Evolutionary conservation across 83 land plant species (phyloP).

Genomic region (Isoetes engelmannii): DNA sequence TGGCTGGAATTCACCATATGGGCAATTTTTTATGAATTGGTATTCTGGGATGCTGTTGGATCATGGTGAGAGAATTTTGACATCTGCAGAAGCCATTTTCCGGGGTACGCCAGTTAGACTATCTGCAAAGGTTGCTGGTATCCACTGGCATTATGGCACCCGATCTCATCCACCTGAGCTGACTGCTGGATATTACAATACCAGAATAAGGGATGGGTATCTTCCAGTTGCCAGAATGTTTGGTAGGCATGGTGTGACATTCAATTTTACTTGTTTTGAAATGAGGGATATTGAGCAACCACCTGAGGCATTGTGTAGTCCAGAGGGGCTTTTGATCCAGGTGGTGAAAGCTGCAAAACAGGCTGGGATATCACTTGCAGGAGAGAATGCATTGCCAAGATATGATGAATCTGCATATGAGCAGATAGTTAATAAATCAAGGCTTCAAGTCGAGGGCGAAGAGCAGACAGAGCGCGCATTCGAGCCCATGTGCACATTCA

Average conservation of each 20-base stretch:
- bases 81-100: conserved; percentile 46
- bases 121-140: conserved; percentile 54
- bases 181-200: conserved; percentile 52
- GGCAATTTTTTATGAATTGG: conserved; percentile 73
- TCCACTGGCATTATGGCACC: conserved; percentile 69
- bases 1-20: conserved; percentile 51
- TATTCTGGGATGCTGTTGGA: conserved; percentile 61
- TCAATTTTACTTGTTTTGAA: conserved; percentile 40
- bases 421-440: conserved; percentile 51
- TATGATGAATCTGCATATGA: conserved; percentile 48
- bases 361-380: conserved; percentile 53
- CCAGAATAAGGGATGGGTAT: conserved; percentile 31
- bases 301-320: conserved; percentile 34
- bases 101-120: conserved; percentile 40
- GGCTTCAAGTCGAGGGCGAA: conserved; percentile 57
- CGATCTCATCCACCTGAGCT: conserved; percentile 77
- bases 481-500: conserved; percentile 68
- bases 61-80: conserved; percentile 64
- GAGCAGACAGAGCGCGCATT: conserved; percentile 31
- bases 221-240: conserved; percentile 37
- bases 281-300: conserved; percentile 41
- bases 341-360: conserved; percentile 61
- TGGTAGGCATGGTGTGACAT: conserved; percentile 33
- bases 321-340: conserved; percentile 48
- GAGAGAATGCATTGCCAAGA: conserved; percentile 54